Evolutionary conservation across 192 early-diverging fungal species (phyloP), one percentile per base, ranked within the genome.

Genomic region (Coemansia sp.): DNA sequence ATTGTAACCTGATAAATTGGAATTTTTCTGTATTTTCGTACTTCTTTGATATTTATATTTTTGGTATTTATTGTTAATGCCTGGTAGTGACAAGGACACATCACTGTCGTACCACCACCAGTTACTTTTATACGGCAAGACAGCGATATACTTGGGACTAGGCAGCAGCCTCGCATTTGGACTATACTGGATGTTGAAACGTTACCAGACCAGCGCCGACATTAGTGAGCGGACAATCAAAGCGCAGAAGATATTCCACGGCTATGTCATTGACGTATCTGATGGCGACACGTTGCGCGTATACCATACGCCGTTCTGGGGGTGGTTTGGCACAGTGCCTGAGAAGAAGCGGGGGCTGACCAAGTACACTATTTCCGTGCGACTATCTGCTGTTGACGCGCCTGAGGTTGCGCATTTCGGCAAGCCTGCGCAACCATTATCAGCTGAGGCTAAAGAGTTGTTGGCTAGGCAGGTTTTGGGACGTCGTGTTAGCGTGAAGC

Each of bases 361-460:
- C 9, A 78, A 74, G 32, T 65, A 65, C 47, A 75, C 80, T 0
- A 83, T 83, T 18, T 67, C 65, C 3, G 69, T 83, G 15, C 64
- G 80, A 20, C 18, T 83, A 8, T 74, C 75, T 13, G 71, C 72
- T 0, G 76, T 83, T 16, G 80, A 83, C 44, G 80, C 80, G 13
- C 80, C 80, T 8, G 80, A 83, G 65, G 76, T 73, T 24, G 63
- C 75, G 63, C 80, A 83, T 43, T 83, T 83, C 56, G 80, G 80
- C 5, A 83, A 83, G 24, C 80, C 80, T 0, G 75, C 76, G 10
- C 80, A 83, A 61, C 72, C 80, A 43, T 44, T 83, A 55, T 78
- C 80, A 2, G 65, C 65, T 1, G 76, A 83, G 56, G 75, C 80
- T 37, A 74, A 75, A 65, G 69, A 83, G 41, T 34, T 56, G 38